Base-by-base conservation (phyloP, 75 land plant genomes). In the Picea sitchensis region DNA sequence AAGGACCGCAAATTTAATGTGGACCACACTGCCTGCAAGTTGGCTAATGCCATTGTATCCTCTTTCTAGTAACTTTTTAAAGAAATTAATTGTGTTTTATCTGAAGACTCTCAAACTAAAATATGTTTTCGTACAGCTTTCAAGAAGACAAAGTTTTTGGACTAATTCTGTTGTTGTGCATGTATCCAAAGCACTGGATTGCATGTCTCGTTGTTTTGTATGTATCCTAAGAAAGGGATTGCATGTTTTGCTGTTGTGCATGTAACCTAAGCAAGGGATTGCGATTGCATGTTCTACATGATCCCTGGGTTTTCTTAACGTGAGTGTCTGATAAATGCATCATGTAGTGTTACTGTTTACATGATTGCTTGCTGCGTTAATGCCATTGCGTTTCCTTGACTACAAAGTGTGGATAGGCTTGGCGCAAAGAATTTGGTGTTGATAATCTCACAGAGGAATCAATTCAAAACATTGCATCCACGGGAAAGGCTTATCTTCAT, bases 381-480 rank as follows among this genome's bases (percentile, higher is more conserved):
- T 38, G 18, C 11, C 56, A 20, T 41, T 75, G 76, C 8, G 12
- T 75, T 73, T 75, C 72, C 83, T 82, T 82, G 64, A 78, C 73
- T 61, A 21, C 3, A 17, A 76, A 32, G 56, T 59, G 58, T 38
- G 71, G 20, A 14, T 57, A 96, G 99, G 86, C 83, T 83, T 98
- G 99, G 99, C 92, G 98, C 41, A 82, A 85, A 79, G 99, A 98
- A 36, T 95, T 95, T 88, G 91, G 96, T 36, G 98, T 95, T 34
- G 90, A 90, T 75, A 77, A 83, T 15, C 84, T 98, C 60, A 76
- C 90, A 8, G 96, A 93, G 67, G 92, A 90, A 18, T 86, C 88
- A 1, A 88, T 97, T 11, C 81, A 75, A 71, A 74, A 59, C 26
- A 79, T 90, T 57, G 90, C 91, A 72, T 82, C 85, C 54, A 91